phyloP scores from a whole-genome alignment of 148 eudicot species.

The Talinum fruticosum region DNA sequence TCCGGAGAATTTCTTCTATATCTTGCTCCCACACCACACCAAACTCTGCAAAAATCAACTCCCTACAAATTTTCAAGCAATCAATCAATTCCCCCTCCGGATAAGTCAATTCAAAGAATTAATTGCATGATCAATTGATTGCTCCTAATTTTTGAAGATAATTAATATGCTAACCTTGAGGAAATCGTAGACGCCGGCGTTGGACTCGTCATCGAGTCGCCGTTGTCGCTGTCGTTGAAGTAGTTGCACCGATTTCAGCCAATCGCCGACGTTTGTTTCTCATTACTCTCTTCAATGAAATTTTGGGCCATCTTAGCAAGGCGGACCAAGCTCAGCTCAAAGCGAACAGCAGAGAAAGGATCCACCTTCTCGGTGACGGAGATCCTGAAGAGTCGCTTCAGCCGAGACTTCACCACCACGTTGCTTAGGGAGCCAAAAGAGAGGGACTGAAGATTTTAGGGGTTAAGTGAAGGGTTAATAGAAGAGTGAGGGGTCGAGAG shows the following conservation, averaged over 20 bases:
- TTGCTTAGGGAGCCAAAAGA: too few species aligned
- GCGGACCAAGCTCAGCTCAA: conserved; percentile 84
- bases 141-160: too few species aligned
- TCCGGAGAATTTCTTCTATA: conserved; percentile 73
- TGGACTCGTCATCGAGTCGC: conserved; percentile 52
- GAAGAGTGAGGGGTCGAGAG: too few species aligned
- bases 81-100: background rate
- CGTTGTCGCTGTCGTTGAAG: conserved; percentile 56
- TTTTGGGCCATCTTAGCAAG: conserved; percentile 86
- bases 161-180: conserved; percentile 52
- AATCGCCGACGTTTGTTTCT: conserved; percentile 33
- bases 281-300: conserved; percentile 68
- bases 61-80: background rate
- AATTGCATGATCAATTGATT: background rate
- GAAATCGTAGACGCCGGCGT: conserved; percentile 45
- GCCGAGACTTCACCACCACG: conserved; percentile 51
- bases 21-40: conserved; percentile 53
- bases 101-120: background rate
- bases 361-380: conserved; percentile 42
- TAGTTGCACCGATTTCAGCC: conserved; percentile 58
- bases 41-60: conserved; percentile 44
- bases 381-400: conserved; percentile 58
- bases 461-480: too few species aligned
- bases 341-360: conserved; percentile 10
- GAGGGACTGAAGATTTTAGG: too few species aligned